A percentile compares a stretch with the other conserved stretches of the same genome.
Evolutionary conservation across 768 basidiomycete species (phyloP).

Genomic region (Daedaleopsis nitida): DNA sequence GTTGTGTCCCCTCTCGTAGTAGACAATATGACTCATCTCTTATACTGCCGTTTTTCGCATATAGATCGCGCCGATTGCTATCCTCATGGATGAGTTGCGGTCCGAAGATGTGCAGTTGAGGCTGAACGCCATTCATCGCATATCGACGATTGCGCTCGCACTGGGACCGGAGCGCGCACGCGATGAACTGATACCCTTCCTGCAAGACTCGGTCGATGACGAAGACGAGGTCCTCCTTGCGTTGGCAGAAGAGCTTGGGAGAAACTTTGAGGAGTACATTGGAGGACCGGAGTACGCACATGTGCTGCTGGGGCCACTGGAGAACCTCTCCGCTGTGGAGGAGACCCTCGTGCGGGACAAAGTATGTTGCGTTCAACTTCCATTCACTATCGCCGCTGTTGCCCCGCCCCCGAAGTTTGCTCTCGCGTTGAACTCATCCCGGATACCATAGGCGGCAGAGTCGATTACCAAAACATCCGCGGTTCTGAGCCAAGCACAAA

Average conservation of each 20-base stretch:
- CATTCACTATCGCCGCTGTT: background rate
- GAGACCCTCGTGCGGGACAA: constrained; percentile 98
- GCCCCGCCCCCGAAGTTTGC: background rate
- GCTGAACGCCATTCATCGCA: constrained; percentile 94
- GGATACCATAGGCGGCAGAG: constrained; percentile 77
- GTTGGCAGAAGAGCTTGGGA: constrained; percentile 92
- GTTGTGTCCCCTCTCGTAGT: constrained; percentile 25
- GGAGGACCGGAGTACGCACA: constrained; percentile 90
- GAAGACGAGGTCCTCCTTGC: constrained; percentile 98
- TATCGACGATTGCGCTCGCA: constrained; percentile 97
- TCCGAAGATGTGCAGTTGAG: constrained; percentile 97
- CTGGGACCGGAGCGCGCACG: constrained; percentile 93
- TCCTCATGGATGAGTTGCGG: constrained; percentile 96
- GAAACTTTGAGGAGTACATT: constrained; percentile 90
- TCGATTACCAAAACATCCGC: constrained; percentile 89
- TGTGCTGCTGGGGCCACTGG: constrained; percentile 85
- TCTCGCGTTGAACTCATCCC: background rate
- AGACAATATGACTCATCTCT: background rate
- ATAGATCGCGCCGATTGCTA: constrained; percentile 91
- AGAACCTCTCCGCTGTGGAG: constrained; percentile 95
- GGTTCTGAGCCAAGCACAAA: constrained; percentile 73
- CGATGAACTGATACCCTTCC: constrained; percentile 93
- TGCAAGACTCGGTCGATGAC: constrained; percentile 98
- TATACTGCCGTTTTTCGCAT: background rate
- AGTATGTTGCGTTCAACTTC: constrained; percentile 45